phyloP scores from a whole-genome alignment of 345 rosid species.

The Raphanus sativus region DNA sequence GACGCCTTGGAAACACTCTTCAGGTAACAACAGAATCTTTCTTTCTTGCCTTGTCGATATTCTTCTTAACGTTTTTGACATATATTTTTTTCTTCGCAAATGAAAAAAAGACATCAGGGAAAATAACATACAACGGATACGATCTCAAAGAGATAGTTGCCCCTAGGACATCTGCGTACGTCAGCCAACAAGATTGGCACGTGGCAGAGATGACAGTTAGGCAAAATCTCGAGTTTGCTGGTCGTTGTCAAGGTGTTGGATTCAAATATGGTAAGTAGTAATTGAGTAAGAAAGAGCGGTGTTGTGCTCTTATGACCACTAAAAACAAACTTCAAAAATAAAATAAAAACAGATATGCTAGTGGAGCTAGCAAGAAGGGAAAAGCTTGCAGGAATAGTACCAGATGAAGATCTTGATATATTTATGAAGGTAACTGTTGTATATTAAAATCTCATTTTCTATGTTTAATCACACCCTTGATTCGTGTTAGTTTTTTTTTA shows the following conservation, averaged over 20 bases:
- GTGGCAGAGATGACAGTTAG: constrained; percentile 95
- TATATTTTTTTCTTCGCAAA: constrained; percentile 22
- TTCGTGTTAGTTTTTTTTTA: no score
- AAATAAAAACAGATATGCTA: constrained; percentile 69
- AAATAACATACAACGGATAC: constrained; percentile 79
- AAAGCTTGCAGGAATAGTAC: constrained; percentile 85
- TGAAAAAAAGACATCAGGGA: constrained; percentile 77
- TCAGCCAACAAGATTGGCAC: constrained; percentile 95
- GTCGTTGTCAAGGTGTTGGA: constrained; percentile 95
- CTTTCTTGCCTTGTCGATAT: not conserved
- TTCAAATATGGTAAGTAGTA: constrained; percentile 76
- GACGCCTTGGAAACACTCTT: constrained; percentile 69
- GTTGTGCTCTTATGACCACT: constrained; percentile 15
- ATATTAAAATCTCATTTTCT: not conserved
- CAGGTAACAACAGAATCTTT: constrained; percentile 43
- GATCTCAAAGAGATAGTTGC: constrained; percentile 76
- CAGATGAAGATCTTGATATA: constrained; percentile 98
- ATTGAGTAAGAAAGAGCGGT: constrained; percentile 6
- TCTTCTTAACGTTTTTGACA: not conserved
- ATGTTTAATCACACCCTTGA: not conserved
- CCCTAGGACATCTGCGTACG: constrained; percentile 88
- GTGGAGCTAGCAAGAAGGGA: constrained; percentile 91
- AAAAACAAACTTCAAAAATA: not conserved
- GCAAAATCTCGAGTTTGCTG: constrained; percentile 87
- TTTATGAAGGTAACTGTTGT: constrained; percentile 78